These are phyloP conservation scores for Aspergillus avenaceus DNA, from an alignment of 495 filamentous ascomycete species.

Conservation along the genomic window DNA sequence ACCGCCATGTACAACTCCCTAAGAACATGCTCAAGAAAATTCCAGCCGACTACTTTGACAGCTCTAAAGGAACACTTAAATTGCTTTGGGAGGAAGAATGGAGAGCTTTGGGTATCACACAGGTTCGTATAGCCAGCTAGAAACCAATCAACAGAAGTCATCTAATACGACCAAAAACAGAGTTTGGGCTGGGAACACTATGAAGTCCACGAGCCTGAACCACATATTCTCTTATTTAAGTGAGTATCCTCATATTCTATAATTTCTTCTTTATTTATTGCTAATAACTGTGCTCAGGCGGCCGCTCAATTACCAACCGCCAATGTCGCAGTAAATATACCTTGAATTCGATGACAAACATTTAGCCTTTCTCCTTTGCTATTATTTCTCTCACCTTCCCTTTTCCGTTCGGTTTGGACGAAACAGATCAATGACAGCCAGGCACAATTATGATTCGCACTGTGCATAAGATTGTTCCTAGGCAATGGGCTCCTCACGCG, in stretches of 20 bases:
- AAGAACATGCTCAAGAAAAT: slow-evolving; percentile 98
- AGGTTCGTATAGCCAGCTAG: slow-evolving; percentile 49
- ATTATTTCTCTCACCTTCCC: neutral
- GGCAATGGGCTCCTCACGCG: slow-evolving; percentile 23
- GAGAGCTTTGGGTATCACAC: slow-evolving; percentile 92
- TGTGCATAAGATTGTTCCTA: slow-evolving; percentile 8
- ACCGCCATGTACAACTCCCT: slow-evolving; percentile 93
- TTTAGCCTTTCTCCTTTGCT: slow-evolving; percentile 1
- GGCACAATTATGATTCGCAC: neutral
- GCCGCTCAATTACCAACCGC: slow-evolving; percentile 80
- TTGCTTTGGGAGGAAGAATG: slow-evolving; percentile 98
- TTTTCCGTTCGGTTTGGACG: neutral
- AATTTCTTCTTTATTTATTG: neutral
- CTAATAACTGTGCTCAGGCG: slow-evolving; percentile 50
- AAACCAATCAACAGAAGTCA: slow-evolving; percentile 5
- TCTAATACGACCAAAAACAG: slow-evolving; percentile 40
- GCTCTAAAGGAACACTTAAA: slow-evolving; percentile 86
- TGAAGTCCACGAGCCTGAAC: slow-evolving; percentile 97
- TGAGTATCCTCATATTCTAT: slow-evolving; percentile 42
- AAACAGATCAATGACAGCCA: neutral
- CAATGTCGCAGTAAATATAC: slow-evolving; percentile 39
- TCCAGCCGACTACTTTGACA: slow-evolving; percentile 92
- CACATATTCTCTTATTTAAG: slow-evolving; percentile 98
- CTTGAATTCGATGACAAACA: neutral
- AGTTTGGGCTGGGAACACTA: slow-evolving; percentile 99